A percentile compares a stretch with the other conserved stretches of the same genome.
These are phyloP conservation scores for Retiboletus flavoniger DNA, from an alignment of 1,284 basidiomycete genomes.

Conservation along the genomic window DNA sequence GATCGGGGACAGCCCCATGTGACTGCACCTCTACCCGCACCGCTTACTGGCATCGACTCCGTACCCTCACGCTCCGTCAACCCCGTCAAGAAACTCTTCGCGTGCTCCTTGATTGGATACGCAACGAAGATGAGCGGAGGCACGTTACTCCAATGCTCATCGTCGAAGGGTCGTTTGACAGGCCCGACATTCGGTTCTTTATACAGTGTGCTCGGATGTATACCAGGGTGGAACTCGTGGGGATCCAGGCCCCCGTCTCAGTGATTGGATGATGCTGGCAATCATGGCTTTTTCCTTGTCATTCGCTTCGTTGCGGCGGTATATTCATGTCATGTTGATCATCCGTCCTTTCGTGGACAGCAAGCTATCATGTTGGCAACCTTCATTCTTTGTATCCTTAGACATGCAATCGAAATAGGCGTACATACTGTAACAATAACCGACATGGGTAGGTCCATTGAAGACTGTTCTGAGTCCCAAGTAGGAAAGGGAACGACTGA, in stretches of 20 bases:
- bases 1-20: neutral
- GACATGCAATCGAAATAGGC: neutral
- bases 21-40: slow-evolving; percentile 4
- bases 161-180: slow-evolving; percentile 17
- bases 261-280: neutral
- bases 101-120: slow-evolving; percentile 25
- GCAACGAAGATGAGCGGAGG: slow-evolving; percentile 11
- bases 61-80: slow-evolving; percentile 23
- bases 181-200: slow-evolving; percentile 22
- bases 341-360: neutral
- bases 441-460: neutral
- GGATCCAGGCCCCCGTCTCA: neutral
- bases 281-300: neutral
- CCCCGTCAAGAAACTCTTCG: slow-evolving; percentile 24
- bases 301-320: neutral
- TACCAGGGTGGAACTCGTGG: slow-evolving; percentile 22
- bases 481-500: neutral
- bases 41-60: slow-evolving; percentile 22
- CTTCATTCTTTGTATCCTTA: slow-evolving; percentile 8
- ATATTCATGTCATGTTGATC: neutral
- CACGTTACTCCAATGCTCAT: slow-evolving; percentile 16
- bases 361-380: neutral
- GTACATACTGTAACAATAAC: slow-evolving; percentile 3
- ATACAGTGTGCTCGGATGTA: slow-evolving; percentile 11
- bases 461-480: neutral